Conservation (phyloP, 352 stramenopile genomes). For the Globisporangium echinulatum region DNA sequence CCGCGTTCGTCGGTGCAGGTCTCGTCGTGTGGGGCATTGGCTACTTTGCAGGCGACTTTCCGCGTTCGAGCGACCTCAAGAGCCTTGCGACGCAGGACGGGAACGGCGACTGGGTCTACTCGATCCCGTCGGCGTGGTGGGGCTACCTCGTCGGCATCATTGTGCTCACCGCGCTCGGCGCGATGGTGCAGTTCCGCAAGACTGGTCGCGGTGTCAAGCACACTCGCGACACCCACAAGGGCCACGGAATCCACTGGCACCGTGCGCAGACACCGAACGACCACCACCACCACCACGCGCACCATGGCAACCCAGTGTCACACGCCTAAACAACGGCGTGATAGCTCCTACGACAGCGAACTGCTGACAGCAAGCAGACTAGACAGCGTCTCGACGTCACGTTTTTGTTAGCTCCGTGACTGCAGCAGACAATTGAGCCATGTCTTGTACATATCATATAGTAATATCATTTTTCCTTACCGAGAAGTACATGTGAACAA, state of each 20-base stretch:
- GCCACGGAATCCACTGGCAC: slow-evolving; percentile 3
- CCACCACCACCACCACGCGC: slow-evolving; percentile 10
- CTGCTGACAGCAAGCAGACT: too few species aligned
- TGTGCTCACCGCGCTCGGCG: slow-evolving; percentile 43
- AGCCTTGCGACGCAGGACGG: slow-evolving; percentile 25
- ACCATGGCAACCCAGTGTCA: slow-evolving; percentile 11
- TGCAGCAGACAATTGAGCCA: too few species aligned
- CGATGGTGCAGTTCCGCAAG: slow-evolving; percentile 60
- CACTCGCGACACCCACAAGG: slow-evolving; percentile 9
- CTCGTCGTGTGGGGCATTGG: slow-evolving; percentile 50
- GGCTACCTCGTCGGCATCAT: slow-evolving; percentile 44
- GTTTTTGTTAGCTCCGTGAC: too few species aligned
- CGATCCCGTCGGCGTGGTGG: slow-evolving; percentile 55
- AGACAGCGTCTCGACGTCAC: too few species aligned
- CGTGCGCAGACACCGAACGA: slow-evolving; percentile 6
- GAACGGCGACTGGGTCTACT: slow-evolving; percentile 42
- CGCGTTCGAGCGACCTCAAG: slow-evolving; percentile 43
- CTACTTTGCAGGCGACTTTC: slow-evolving; percentile 59
- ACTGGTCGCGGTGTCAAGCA: slow-evolving; percentile 18
- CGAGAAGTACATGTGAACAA: too few species aligned
- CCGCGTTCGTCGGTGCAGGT: slow-evolving; percentile 41
- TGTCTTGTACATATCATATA: too few species aligned
- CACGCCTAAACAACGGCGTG: slow-evolving; percentile 3
- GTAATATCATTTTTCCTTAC: too few species aligned
- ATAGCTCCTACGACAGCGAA: too few species aligned